Evolutionary conservation across 2,329 filamentous ascomycete species (phyloP), one percentile per base, ranked within the genome.

Genomic region (Sporothrix brunneoviolacea): DNA sequence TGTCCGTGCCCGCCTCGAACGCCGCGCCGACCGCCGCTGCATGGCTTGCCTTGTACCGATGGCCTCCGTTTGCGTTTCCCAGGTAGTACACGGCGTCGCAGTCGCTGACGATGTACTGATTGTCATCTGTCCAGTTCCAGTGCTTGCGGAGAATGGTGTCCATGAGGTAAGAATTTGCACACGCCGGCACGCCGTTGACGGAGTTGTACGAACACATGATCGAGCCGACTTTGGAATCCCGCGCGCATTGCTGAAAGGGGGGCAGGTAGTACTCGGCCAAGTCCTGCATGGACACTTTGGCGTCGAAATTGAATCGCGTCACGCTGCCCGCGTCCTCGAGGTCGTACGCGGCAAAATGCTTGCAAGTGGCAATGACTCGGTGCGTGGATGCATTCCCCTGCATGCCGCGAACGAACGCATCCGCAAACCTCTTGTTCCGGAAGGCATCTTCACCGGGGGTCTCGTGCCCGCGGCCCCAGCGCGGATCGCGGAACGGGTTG

Each of bases 251-350:
- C 59, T 83, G 70, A 66, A 87, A 87, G 0, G 81, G 75, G 1
- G 79, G 81, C 36, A 84, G 70, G 59, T 84, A 86, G 64, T 86
- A 87, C 58, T 86, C 83, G 0, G 76, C 72, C 4, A 87, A 65
- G 53, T 88, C 83, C 57, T 86, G 83, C 43, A 71, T 66, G 9
- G 59, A 55, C 3, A 64, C 56, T 2, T 71, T 30, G 13, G 62
- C 68, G 55, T 88, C 81, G 57, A 85, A 83, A 48, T 70, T 65
- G 21, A 71, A 58, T 2, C 62, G 55, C n/a, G 42, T 43, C 1
- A 54, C 48, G 9, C 59, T 57, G 35, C 55, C 53, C 59, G 58
- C 60, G 18, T 51, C 36, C 58, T 82, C 78, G 3, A 79, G 61
- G 59, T 82, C 78, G 57, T 82, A 80, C 0, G 70, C 79, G 0